Evolutionary conservation across 768 basidiomycete genomes (phyloP).

Genomic region (Boletus rubroflammeus): DNA sequence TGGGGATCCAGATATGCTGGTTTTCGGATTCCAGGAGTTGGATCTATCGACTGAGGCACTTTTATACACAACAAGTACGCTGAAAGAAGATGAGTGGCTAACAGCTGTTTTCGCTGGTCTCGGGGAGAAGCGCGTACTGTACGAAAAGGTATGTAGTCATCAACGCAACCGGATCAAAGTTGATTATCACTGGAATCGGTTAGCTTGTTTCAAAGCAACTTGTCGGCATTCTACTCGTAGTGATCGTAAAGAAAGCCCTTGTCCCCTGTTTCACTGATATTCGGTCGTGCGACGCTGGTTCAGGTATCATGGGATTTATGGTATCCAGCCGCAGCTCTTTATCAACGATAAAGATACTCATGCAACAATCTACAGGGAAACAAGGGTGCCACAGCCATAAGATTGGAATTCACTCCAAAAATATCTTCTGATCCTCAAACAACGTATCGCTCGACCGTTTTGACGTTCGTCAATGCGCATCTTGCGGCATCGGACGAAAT

Average conservation of each 20-base stretch:
- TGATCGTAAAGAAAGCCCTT: conserved; percentile 58
- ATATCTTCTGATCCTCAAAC: conserved; percentile 17
- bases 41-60: conserved; percentile 78
- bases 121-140: conserved; percentile 59
- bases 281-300: conserved; percentile 51
- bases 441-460: conserved; percentile 37
- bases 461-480: conserved; percentile 82
- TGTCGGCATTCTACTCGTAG: conserved; percentile 76
- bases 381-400: conserved; percentile 73
- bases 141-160: conserved; percentile 54
- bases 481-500: conserved; percentile 83
- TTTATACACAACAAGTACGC: conserved; percentile 60
- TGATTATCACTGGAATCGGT: neutral
- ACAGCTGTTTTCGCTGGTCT: conserved; percentile 62
- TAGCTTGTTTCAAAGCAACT: conserved; percentile 76
- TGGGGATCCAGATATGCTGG: conserved; percentile 61
- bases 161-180: neutral
- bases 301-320: conserved; percentile 78
- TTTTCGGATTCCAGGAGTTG: conserved; percentile 79
- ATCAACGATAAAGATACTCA: neutral
- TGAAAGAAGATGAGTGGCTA: conserved; percentile 69
- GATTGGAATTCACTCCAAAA: conserved; percentile 52
- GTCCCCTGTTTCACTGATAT: conserved; percentile 51
- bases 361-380: conserved; percentile 54
- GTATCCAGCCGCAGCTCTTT: conserved; percentile 33